Conservation (phyloP, 108 stramenopile genomes). For the Cyclotella cryptica region DNA sequence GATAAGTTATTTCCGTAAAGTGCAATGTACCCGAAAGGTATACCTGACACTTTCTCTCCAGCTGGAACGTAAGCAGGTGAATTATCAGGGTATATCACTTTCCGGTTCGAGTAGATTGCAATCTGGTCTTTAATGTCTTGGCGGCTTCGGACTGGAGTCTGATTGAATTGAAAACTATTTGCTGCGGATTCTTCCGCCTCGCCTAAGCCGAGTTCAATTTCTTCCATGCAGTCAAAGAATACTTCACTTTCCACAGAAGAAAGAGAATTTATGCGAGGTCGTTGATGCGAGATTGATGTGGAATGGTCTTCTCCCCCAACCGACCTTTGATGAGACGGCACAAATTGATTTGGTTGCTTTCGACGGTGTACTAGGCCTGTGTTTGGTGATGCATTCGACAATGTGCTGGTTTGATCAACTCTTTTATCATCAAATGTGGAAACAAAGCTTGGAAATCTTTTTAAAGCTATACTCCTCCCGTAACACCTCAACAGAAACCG, state of each 20-base stretch:
- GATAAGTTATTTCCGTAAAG: conserved; percentile 31
- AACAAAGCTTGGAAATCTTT: neutral
- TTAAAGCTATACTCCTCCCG: neutral
- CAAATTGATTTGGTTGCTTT: neutral
- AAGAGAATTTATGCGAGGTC: conserved; percentile 24
- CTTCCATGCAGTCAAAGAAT: conserved; percentile 49
- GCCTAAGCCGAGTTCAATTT: conserved; percentile 25
- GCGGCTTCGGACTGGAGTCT: neutral
- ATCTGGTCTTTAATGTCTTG: conserved; percentile 30
- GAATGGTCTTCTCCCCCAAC: too few species aligned
- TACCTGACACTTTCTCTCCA: conserved; percentile 40
- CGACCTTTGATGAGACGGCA: too few species aligned
- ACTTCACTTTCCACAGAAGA: conserved; percentile 26
- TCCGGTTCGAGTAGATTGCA: conserved; percentile 48
- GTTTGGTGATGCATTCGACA: neutral
- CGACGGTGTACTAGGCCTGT: neutral
- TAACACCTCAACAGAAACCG: conserved; percentile 13
- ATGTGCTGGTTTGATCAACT: neutral
- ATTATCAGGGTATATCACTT: conserved; percentile 52
- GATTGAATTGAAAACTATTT: neutral
- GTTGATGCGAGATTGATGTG: neutral
- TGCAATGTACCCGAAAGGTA: conserved; percentile 51
- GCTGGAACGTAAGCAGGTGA: conserved; percentile 59
- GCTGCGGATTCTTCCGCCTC: neutral
- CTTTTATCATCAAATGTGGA: conserved; percentile 22